A percentile compares a stretch with the other conserved stretches of the same genome.
Evolutionary conservation across 495 filamentous ascomycete species (phyloP).

Genomic region (Xylaria sp.): DNA sequence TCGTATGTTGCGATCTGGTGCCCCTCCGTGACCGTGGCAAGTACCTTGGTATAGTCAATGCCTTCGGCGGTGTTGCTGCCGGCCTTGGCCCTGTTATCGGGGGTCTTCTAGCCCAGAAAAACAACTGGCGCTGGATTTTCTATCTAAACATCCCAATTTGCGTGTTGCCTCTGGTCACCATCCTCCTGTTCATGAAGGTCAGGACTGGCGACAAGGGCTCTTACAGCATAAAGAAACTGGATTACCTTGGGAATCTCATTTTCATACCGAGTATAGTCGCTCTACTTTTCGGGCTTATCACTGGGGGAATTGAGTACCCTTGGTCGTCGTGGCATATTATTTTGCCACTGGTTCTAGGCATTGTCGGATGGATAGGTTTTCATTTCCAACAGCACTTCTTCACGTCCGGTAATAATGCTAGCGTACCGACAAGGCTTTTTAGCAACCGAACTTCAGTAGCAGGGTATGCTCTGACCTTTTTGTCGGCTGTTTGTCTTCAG

Average conservation of each 20-base stretch:
- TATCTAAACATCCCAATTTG: conserved; percentile 83
- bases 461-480: not conserved
- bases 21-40: conserved; percentile 67
- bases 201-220: too few relatives aligned
- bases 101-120: conserved; percentile 69
- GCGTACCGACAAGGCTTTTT: not conserved
- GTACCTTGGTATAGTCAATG: conserved; percentile 60
- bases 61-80: conserved; percentile 63
- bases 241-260: not conserved
- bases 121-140: conserved; percentile 74
- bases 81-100: conserved; percentile 68
- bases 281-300: not conserved
- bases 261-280: not conserved
- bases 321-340: conserved; percentile 11
- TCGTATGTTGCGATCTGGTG: conserved; percentile 70
- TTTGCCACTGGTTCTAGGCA: not conserved
- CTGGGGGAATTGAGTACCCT: not conserved
- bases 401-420: not conserved
- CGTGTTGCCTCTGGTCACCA: conserved; percentile 43
- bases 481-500: not conserved
- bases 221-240: too few relatives aligned
- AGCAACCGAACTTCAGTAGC: not conserved
- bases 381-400: not conserved
- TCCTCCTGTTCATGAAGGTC: not conserved
- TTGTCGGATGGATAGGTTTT: not conserved